These are phyloP conservation scores for Penicillium sp. DNA, from an alignment of 2,329 filamentous ascomycete genomes.

Conservation along the genomic window DNA sequence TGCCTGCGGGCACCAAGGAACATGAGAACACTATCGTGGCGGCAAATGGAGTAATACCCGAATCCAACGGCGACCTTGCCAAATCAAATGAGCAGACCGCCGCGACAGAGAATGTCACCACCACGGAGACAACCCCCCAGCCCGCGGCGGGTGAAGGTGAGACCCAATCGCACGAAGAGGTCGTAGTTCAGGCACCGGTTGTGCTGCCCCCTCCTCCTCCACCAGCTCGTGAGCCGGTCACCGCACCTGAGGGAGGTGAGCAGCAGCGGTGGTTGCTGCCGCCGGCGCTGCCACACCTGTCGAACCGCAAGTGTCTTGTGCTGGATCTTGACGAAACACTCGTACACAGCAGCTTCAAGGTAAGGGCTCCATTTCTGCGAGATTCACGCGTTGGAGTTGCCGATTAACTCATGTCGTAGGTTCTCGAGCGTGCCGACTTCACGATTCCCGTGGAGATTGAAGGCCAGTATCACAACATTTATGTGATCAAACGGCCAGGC, in stretches of 20 bases:
- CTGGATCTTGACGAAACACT: conserved; percentile 95
- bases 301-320: conserved; percentile 91
- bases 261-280: conserved; percentile 78
- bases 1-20: conserved; percentile 22
- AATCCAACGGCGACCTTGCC: conserved; percentile 29
- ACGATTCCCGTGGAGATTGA: conserved; percentile 99
- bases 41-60: conserved; percentile 24
- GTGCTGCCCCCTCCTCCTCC: conserved; percentile 63
- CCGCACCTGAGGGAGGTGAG: conserved; percentile 49
- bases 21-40: conserved; percentile 23
- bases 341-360: conserved; percentile 99
- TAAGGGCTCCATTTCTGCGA: conserved; percentile 48
- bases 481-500: conserved; percentile 98
- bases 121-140: conserved; percentile 52
- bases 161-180: conserved; percentile 47
- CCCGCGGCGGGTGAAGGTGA: conserved; percentile 49
- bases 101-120: conserved; percentile 67
- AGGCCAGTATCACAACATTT: conserved; percentile 98
- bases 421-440: conserved; percentile 96
- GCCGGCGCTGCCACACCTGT: conserved; percentile 77
- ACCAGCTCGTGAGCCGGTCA: conserved; percentile 44
- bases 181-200: conserved; percentile 52
- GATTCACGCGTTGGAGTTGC: conserved; percentile 15
- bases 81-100: conserved; percentile 49
- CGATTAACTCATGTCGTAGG: conserved; percentile 60